A percentile compares a stretch with the other conserved stretches of the same genome.
Conservation (phyloP, 108 stramenopile species). For the Skeletonema costatum region DNA sequence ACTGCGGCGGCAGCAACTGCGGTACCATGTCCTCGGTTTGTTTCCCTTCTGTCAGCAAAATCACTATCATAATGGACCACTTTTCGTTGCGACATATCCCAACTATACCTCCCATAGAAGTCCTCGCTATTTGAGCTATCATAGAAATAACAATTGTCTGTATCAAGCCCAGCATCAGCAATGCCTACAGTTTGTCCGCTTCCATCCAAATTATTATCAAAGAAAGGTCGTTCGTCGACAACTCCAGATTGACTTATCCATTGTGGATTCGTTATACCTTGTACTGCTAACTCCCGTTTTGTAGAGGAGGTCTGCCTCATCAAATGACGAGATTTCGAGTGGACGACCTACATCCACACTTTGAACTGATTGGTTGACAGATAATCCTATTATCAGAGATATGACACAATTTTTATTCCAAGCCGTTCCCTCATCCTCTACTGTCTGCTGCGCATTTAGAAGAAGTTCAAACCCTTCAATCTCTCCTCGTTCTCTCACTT, state of each 20-base stretch:
- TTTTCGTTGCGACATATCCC: conserved; percentile 40
- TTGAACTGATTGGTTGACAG: conserved; percentile 33
- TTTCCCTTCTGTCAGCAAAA: conserved; percentile 35
- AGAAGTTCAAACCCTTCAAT: conserved; percentile 29
- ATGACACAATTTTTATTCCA: conserved; percentile 41
- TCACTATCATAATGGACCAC: conserved; percentile 50
- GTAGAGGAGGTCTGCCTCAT: not conserved
- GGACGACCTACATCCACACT: conserved; percentile 29
- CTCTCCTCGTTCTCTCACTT: conserved; percentile 16
- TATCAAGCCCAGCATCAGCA: conserved; percentile 55
- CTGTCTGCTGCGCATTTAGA: conserved; percentile 13
- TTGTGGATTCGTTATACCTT: conserved; percentile 37
- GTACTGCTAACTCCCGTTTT: not conserved
- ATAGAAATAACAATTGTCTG: conserved; percentile 58
- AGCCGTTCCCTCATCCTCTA: conserved; percentile 21
- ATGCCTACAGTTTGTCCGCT: conserved; percentile 52
- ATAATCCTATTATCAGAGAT: conserved; percentile 36
- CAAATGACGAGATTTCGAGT: conserved; percentile 21
- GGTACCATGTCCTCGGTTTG: conserved; percentile 52
- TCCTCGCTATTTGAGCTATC: conserved; percentile 25
- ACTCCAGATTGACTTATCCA: conserved; percentile 46
- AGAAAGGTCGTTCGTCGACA: conserved; percentile 41
- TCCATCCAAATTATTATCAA: conserved; percentile 48
- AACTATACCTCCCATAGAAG: conserved; percentile 21
- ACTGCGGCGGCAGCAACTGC: conserved; percentile 49